Conservation (phyloP, 2,329 filamentous ascomycete genomes). For the Fusarium pseudocircinatum region DNA sequence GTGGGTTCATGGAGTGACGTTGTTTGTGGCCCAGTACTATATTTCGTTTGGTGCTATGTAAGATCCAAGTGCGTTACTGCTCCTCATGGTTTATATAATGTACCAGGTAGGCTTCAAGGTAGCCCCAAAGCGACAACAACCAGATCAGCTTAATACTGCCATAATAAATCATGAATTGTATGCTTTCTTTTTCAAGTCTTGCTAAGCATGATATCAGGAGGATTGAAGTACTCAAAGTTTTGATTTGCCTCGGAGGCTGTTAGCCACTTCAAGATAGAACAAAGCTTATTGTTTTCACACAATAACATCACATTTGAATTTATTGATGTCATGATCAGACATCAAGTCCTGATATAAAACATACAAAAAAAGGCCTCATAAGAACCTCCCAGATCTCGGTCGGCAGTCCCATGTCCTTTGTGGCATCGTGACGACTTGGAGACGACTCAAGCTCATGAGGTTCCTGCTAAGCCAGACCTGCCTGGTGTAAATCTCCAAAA, state of each 20-base stretch:
- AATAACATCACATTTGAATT: conserved; percentile 8
- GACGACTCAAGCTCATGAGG: neutral
- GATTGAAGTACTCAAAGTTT: neutral
- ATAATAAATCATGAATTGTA: neutral
- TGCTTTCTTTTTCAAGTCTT: neutral
- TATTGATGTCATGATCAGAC: conserved; percentile 21
- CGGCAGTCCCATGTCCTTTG: conserved; percentile 9
- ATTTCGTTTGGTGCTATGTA: neutral
- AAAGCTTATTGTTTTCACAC: neutral
- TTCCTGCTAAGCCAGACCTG: conserved; percentile 4
- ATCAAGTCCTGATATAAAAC: conserved; percentile 35
- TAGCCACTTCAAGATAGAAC: neutral
- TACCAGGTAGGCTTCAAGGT: neutral
- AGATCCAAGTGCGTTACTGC: neutral
- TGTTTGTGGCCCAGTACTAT: neutral
- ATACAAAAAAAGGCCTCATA: conserved; percentile 31
- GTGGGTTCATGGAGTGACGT: neutral
- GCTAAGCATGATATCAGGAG: neutral
- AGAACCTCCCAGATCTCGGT: conserved; percentile 17
- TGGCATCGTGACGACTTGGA: conserved; percentile 1
- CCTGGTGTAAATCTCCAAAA: conserved; percentile 31
- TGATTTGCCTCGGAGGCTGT: no score
- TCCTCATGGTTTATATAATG: neutral
- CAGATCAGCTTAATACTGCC: neutral
- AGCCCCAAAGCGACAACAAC: neutral